Evolutionary conservation across 106 monocot species (phyloP), one percentile per base, ranked within the genome.

Genomic region (Dendrobium nobile): DNA sequence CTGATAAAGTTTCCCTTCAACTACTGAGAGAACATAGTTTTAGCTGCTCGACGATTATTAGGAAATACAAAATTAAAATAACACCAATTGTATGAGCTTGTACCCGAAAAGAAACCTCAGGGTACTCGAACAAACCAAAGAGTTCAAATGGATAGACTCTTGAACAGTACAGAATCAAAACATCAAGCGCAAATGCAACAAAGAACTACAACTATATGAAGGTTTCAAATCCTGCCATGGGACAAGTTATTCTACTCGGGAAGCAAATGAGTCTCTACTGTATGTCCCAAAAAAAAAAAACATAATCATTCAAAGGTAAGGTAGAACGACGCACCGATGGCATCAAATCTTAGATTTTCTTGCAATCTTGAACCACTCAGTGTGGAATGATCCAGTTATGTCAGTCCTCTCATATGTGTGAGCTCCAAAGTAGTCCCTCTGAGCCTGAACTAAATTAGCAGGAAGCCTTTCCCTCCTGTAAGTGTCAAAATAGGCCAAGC

Each of bases 301-400:
- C 70, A 70, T 70, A 70, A 37, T 37, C 3, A 70, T 16, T 54
- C 28, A 31, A 44, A 54, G 15, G 51, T 13, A 13, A 1, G 51
- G 51, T 44, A 48, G 33, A 76, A 77, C 26, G 28, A 20, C 47
- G 17, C 19, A 41, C 19, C 10, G 6, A 59, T 9, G 27, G 26
- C 76, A 76, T 76, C 48, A 76, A 79, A 85, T 88, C 75, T 84
- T 88, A 1, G 85, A 81, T 67, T 85, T 79, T 15, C 84, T 80
- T 0, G 88, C 88, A 51, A 86, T 84, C 86, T 88, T 88, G 81
- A 86, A 88, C 88, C 88, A 88, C 58, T 88, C 88, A 6, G 88
- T 88, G 78, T 88, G 88, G 79, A 88, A 88, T 19, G 88, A 81
- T 47, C 88, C 88, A 16, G 78, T 68, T 78, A 86, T 79, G 41